Evolutionary conservation across 768 basidiomycete genomes (phyloP), one percentile per base, ranked within the genome.

Genomic region (Mycena olivaceomarginata): DNA sequence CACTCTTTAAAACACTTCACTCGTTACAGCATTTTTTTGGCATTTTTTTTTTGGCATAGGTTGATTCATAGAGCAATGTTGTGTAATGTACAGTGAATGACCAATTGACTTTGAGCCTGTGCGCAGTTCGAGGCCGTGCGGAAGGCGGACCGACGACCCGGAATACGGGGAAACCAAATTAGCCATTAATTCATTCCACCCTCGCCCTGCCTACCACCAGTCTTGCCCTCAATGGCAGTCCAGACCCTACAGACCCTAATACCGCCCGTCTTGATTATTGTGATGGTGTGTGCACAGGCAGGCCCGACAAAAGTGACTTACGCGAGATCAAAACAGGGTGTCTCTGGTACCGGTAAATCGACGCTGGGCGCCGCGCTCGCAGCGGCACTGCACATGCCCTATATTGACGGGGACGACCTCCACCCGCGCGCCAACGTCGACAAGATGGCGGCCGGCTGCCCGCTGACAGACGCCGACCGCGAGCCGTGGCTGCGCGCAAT

Each of bases 361-460:
- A 95, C 94, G 25, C 87, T 97, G 1, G 96, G 94, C 0, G 78
- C 77, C 6, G 92, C 91, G 9, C 86, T 98, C n/a, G 91, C 95
- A 9, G 80, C 85, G 51, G 86, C 87, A 39, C 88, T 96, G 64
- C 84, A 84, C n/a, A 77, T 96, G 75, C 94, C 96, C 1, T 98
- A 95, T 86, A 87, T 97, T 75, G 98, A 99, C 81, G 98, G 95
- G 40, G 97, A 98, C 83, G 93, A 95, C 77, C 89, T 98, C 40
- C 98, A 99, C 82, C 95, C 97, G 0, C 81, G 88, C 31, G 84
- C 90, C 15, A 98, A 98, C 84, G 91, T 98, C 56, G 93, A 91
- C 40, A 99, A 99, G 90, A 98, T 99, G 97, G 86, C 92, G 6
- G 82, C 86, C 1, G 97, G 97, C 0, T 85, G 88, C 31, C 94